These are phyloP conservation scores for Nematocida displodere DNA, from an alignment of 371 early-diverging fungal species.

Conservation along the genomic window DNA sequence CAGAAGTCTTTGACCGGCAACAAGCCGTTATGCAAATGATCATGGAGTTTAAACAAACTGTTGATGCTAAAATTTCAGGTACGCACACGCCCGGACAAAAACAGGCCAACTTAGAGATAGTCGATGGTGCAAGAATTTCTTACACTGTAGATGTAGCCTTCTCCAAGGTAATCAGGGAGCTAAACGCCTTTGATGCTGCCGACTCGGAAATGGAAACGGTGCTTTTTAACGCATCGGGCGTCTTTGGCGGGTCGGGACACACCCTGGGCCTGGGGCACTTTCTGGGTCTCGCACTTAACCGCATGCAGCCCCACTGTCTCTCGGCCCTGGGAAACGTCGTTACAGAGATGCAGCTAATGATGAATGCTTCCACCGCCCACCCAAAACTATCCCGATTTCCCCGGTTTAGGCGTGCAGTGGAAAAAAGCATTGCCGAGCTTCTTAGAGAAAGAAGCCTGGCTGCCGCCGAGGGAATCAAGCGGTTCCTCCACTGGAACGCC, in stretches of 20 bases:
- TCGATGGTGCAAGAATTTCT: conserved; percentile 90
- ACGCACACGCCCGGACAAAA: conserved; percentile 86
- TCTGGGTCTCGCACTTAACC: conserved; percentile 79
- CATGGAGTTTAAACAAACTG: conserved; percentile 69
- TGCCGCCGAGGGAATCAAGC: conserved; percentile 69
- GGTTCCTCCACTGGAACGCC: conserved; percentile 74
- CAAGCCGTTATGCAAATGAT: conserved; percentile 68
- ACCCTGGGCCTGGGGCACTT: conserved; percentile 91
- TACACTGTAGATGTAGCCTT: conserved; percentile 94
- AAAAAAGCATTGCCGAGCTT: conserved; percentile 72
- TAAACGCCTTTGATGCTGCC: conserved; percentile 90
- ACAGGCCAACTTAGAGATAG: conserved; percentile 79
- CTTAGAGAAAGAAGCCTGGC: conserved; percentile 72
- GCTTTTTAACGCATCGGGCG: conserved; percentile 80
- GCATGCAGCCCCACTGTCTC: conserved; percentile 73
- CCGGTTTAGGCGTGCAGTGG: conserved; percentile 70
- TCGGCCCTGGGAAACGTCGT: conserved; percentile 76
- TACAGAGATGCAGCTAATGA: conserved; percentile 75
- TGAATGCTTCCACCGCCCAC: conserved; percentile 20
- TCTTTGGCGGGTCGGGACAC: conserved; percentile 73
- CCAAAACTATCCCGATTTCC: conserved; percentile 73
- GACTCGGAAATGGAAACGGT: conserved; percentile 92
- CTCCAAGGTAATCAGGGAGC: conserved; percentile 75
- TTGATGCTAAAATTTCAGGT: conserved; percentile 59
- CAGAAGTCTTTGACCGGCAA: conserved; percentile 27